phyloP scores from a whole-genome alignment of 495 filamentous ascomycete genomes.

The Penicillium tannophilum region DNA sequence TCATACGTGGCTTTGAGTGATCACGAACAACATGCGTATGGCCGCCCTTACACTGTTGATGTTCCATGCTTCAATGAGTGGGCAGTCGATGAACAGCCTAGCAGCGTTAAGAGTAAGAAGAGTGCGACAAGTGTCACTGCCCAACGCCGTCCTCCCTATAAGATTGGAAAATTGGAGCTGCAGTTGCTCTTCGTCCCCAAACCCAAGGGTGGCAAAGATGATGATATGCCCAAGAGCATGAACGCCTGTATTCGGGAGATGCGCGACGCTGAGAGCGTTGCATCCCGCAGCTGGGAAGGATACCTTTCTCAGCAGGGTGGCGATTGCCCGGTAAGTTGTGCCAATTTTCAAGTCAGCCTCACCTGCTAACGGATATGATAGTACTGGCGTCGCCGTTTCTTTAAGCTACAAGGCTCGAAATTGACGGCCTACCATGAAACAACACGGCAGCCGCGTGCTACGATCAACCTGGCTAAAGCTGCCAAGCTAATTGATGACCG shows the following conservation, averaged over 20 bases:
- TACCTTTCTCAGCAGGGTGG: slow-evolving; percentile 94
- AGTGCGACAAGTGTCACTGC: slow-evolving; percentile 59
- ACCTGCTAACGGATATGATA: slow-evolving; percentile 33
- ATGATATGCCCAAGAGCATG: slow-evolving; percentile 99
- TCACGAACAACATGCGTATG: slow-evolving; percentile 83
- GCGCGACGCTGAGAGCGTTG: slow-evolving; percentile 77
- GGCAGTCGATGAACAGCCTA: slow-evolving; percentile 81
- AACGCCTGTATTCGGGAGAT: slow-evolving; percentile 90
- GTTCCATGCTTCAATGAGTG: slow-evolving; percentile 97
- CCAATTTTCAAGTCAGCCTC: not conserved
- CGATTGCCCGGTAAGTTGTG: slow-evolving; percentile 85
- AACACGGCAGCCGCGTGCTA: slow-evolving; percentile 91
- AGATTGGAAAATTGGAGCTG: slow-evolving; percentile 88
- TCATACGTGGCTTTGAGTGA: slow-evolving; percentile 92
- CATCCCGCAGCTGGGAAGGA: slow-evolving; percentile 77
- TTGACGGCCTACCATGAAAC: slow-evolving; percentile 95
- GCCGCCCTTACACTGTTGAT: slow-evolving; percentile 82
- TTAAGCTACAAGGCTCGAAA: slow-evolving; percentile 88
- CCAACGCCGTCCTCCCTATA: slow-evolving; percentile 81
- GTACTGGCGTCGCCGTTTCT: slow-evolving; percentile 98
- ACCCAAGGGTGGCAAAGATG: slow-evolving; percentile 83
- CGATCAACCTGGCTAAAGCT: slow-evolving; percentile 94
- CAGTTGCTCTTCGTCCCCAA: slow-evolving; percentile 94
- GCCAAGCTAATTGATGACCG: slow-evolving; percentile 93
- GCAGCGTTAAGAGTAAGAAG: slow-evolving; percentile 89